Base-by-base conservation (phyloP, 2,329 filamentous ascomycete genomes). In the Fusarium sp. region DNA sequence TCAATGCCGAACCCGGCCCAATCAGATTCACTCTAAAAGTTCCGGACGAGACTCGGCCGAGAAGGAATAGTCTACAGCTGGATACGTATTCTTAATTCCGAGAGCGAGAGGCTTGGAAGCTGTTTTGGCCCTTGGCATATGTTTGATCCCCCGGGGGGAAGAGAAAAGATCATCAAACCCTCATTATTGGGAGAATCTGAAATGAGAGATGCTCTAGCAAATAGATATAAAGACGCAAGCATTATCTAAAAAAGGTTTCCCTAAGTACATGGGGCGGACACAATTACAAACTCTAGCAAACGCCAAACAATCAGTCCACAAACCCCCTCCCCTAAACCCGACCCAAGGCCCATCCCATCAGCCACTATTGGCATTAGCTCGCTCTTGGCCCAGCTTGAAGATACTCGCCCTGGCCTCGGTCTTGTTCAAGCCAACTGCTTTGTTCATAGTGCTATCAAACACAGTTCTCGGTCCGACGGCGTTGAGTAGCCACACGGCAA, bases 401-500 rank as follows among this genome's bases (percentile, higher is more conserved):
- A 53, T 5, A 2, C 27, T 53, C 12, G 3, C 24, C 27, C 12
- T 53, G 9, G 10, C 27, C 27, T 53, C 17, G 1, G 27, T 7
- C 24, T 29, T 53, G 49, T 33, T 4, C 29, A 53, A 9, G 1
- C 27, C 49, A 33, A 5, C 49, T 7, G 16, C 4, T 4, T 53
- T 53, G 1, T 8, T n/a, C 27, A 33, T 53, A 27, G 4, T 31
- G 27, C 49, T 16, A 22, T 69, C 59, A 22, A 71, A 71, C 1
- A 69, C 63, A 20, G 38, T 64, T 22, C 69, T 61, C 2, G 66
- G 66, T 1, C 71, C 71, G 12, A 73, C 5, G 0, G 49, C 44
- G 14, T 73, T 71, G 0, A 73, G 40, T 1, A 73, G 22, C 71
- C 71, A 72, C 0, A 67, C 20, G 1, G 35, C 6, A 12, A 60